phyloP scores from a whole-genome alignment of 805 yeast species.

The Candida odintsovae region DNA sequence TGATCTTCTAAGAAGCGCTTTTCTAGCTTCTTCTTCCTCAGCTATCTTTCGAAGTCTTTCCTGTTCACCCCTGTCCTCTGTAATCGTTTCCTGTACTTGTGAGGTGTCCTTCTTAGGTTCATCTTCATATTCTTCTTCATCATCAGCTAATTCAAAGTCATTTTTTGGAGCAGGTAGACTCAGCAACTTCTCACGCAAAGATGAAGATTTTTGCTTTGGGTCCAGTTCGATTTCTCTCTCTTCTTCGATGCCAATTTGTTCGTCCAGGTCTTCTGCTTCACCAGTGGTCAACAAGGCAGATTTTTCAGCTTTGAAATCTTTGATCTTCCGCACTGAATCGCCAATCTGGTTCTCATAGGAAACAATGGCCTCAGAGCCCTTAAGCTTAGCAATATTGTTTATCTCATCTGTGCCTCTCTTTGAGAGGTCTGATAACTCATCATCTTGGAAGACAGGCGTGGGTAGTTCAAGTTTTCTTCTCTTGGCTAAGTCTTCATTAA shows the following conservation, averaged over 20 bases:
- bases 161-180: constrained; percentile 38
- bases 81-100: not conserved
- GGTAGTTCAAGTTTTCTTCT: constrained; percentile 26
- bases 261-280: constrained; percentile 8
- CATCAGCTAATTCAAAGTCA: constrained; percentile 38
- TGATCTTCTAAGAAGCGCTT: constrained; percentile 35
- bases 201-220: not conserved
- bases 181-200: constrained; percentile 22
- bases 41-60: constrained; percentile 11
- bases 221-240: not conserved
- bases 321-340: constrained; percentile 34
- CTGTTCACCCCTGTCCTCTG: constrained; percentile 19
- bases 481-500: constrained; percentile 7
- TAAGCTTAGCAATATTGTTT: constrained; percentile 1
- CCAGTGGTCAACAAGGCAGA: constrained; percentile 29
- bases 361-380: not conserved
- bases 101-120: constrained; percentile 1
- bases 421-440: constrained; percentile 10
- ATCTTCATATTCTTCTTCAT: constrained; percentile 24
- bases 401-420: constrained; percentile 13
- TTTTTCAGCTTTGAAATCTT: constrained; percentile 29
- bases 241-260: constrained; percentile 1
- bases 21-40: constrained; percentile 9
- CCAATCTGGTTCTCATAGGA: constrained; percentile 11
- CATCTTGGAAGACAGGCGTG: constrained; percentile 26